A percentile compares a stretch with the other conserved stretches of the same genome.
phyloP scores from a whole-genome alignment of 208 protist genomes.

The Tritrichomonas musculus region DNA sequence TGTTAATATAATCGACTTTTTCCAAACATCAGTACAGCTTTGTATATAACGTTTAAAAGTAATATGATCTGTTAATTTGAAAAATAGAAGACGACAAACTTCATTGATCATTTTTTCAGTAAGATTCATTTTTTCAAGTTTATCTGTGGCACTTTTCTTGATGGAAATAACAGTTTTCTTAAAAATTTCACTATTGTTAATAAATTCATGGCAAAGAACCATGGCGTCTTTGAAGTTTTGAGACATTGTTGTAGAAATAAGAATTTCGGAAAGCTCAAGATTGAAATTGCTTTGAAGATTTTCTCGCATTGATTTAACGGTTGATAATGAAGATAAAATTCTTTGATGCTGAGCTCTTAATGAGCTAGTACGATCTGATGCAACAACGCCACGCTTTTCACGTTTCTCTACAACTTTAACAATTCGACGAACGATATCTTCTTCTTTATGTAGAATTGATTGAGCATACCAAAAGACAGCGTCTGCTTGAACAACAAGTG shows the following conservation, averaged over 20 bases:
- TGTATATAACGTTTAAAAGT: not conserved
- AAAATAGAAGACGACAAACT: not conserved
- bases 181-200: not conserved
- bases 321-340: not conserved
- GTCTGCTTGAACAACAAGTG: not conserved
- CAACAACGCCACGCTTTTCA: not conserved
- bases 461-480: not conserved
- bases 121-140: not conserved
- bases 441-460: not conserved
- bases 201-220: not conserved
- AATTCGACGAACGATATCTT: not conserved
- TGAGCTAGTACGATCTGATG: not conserved
- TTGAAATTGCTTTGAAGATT: not conserved
- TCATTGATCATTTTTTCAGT: not conserved
- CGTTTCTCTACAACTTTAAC: not conserved
- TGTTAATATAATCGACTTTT: not conserved
- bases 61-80: conserved; percentile 2
- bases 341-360: not conserved
- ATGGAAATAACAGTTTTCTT: not conserved
- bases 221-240: not conserved
- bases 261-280: not conserved
- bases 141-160: not conserved
- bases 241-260: not conserved
- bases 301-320: not conserved
- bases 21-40: not conserved